Evolutionary conservation across 345 rosid species (phyloP).

Genomic region (Luvunga scandens): DNA sequence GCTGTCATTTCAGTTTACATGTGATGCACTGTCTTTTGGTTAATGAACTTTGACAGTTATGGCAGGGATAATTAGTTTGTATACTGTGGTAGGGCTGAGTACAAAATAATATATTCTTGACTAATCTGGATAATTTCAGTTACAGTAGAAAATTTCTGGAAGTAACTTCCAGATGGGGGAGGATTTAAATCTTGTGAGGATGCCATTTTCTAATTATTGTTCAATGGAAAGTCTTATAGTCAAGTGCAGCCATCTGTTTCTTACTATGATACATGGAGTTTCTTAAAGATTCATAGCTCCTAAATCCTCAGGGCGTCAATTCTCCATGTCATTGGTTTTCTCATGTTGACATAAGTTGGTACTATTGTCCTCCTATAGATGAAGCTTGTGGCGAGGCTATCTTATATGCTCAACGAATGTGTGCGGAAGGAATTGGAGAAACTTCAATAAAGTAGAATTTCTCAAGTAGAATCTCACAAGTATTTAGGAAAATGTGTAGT

Average conservation of each 20-base stretch:
- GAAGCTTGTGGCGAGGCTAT: neutral
- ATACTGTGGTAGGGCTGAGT: neutral
- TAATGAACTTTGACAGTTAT: neutral
- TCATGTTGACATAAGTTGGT: neutral
- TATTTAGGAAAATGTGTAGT: neutral
- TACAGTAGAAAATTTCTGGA: neutral
- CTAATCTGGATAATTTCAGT: neutral
- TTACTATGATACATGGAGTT: neutral
- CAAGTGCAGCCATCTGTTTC: neutral
- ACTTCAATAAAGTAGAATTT: neutral
- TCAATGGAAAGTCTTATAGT: neutral
- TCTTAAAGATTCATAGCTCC: neutral
- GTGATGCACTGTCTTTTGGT: neutral
- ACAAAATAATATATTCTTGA: neutral
- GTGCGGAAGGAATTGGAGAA: neutral
- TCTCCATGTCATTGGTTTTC: neutral
- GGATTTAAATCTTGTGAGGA: neutral
- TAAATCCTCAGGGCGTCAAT: neutral
- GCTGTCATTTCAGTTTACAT: neutral
- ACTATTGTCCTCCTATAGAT: neutral
- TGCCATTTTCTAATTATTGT: neutral
- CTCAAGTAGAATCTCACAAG: neutral
- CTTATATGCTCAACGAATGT: neutral
- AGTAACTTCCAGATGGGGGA: neutral
- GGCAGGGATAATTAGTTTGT: neutral